Base-by-base conservation (phyloP, 2,329 filamentous ascomycete species). In the Onygena corvina region DNA sequence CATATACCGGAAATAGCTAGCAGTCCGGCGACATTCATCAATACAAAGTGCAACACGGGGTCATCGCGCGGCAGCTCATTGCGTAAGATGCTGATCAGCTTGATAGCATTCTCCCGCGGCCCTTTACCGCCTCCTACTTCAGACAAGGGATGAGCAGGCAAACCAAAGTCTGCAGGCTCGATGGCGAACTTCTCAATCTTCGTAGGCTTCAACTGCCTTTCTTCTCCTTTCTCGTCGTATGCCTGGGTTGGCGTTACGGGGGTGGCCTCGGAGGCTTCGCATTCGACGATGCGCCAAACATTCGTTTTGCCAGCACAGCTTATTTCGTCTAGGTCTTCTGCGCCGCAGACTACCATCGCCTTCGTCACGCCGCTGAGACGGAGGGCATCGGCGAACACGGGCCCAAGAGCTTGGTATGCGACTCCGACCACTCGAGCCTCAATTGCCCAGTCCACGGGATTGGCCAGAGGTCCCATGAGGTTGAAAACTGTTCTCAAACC, bases 401-500 rank as follows among this genome's bases (percentile, higher is more conserved):
- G 83, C 1, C 90, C 92, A 16, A 98, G 80, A 58, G 88, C 85
- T 61, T 83, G 79, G 54, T 92, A 80, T 12, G 89, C 90, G 23
- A 98, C 90, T 53, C 92, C 92, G n/a, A 98, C 79, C 51, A 98
- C 79, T 25, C 92, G 81, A 9, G 89, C 88, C 70, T 98, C 92
- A 52, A 98, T 79, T 30, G 78, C 72, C 58, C 81, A 79, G 60
- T 95, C 86, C 14, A 94, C 77, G 0, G 92, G 92, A 66, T 96
- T 96, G 40, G 88, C 84, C 23, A 98, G 74, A 0, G 92, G 92
- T 0, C 92, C 92, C 46, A 98, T 77, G 12, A 98, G 79, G 68
- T 98, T 98, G 79, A 98, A 98, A 57, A 98, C 90, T 1, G 92
- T 98, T 59, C 92, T 81, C 76, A 92, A 90, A 51, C 90, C 90